Evolutionary conservation across 2,329 filamentous ascomycete genomes (phyloP), one percentile per base, ranked within the genome.

Genomic region (Fusarium mundagurra): DNA sequence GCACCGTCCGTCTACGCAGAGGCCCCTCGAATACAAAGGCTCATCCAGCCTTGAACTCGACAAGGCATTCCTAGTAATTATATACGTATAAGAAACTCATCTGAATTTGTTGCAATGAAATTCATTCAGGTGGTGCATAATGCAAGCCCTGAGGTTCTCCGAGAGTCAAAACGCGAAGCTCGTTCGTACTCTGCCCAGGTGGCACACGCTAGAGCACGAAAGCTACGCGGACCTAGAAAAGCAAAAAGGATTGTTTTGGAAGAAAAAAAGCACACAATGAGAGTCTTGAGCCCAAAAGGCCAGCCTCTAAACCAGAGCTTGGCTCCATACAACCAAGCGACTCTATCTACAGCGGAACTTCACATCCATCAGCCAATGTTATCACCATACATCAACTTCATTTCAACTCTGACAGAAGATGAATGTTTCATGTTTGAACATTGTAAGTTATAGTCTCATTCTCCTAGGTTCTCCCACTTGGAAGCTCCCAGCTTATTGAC

Each of bases 161-260:
- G 38, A 22, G 39, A 58, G 22, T 58, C 55, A 24, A 47, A 58
- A 33, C 55, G 55, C 4, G 27, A 58, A 22, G 55, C 55, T 12
- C 38, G 55, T 13, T 58, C 55, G 2, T 58, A 58, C 17, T 58
- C 55, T 27, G 55, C 55, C 6, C 55, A 44, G 13, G 55, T 58
- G 18, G 39, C 55, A 6, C 55, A 58, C 24, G 55, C 55, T 11
- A 47, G 39, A 44, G 39, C 39, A 16, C 18, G 10, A 11, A 58
- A 47, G 29, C 29, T 47, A 3, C 38, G n/a, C 1, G 17, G 17
- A 43, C 11, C 8, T 20, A 16, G 34, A 18, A 43, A 18, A 18
- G 6, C n/a, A 6, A 24, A 8, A 22, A 22, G 20, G 1, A 24
- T 8, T 10, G 8, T 0, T 2, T 6, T 10, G 29, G 12, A 10